These are phyloP conservation scores for Nemania bipapillata DNA, from an alignment of 2,329 filamentous ascomycete genomes.

Conservation along the genomic window DNA sequence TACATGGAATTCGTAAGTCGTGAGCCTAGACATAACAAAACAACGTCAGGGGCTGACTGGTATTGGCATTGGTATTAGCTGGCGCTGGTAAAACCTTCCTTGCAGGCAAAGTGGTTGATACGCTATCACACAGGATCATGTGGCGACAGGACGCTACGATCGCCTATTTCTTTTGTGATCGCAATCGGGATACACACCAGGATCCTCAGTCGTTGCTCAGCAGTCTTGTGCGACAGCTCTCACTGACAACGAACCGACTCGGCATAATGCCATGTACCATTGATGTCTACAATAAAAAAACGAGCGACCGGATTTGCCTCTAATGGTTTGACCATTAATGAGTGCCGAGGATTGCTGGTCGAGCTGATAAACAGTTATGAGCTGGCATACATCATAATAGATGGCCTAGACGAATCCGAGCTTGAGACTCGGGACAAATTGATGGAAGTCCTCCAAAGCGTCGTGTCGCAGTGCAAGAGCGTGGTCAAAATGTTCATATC, in stretches of 20 bases:
- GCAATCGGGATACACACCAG: conserved; percentile 19
- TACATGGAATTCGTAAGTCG: conserved; percentile 28
- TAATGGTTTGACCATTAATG: neutral
- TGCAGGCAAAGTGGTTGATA: conserved; percentile 20
- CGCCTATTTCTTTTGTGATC: conserved; percentile 27
- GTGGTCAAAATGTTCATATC: conserved; percentile 23
- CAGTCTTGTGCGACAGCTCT: conserved; percentile 25
- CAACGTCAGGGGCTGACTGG: neutral
- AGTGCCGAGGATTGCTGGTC: conserved; percentile 12
- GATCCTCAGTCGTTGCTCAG: conserved; percentile 12
- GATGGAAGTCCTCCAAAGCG: conserved; percentile 9
- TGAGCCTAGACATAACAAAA: neutral
- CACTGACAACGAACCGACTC: neutral
- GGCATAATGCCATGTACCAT: neutral
- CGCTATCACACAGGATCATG: neutral
- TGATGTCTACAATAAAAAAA: conserved; percentile 2
- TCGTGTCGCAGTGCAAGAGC: neutral
- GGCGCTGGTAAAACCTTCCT: conserved; percentile 26
- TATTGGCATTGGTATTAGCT: neutral
- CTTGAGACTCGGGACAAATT: conserved; percentile 4
- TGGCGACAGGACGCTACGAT: neutral
- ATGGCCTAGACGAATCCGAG: conserved; percentile 23
- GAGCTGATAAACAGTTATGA: conserved; percentile 3
- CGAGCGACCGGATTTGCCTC: conserved; percentile 8
- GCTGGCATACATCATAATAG: conserved; percentile 12